Evolutionary conservation across 108 stramenopile species (phyloP), one percentile per base, ranked within the genome.

Genomic region (Nitzschia inconspicua): DNA sequence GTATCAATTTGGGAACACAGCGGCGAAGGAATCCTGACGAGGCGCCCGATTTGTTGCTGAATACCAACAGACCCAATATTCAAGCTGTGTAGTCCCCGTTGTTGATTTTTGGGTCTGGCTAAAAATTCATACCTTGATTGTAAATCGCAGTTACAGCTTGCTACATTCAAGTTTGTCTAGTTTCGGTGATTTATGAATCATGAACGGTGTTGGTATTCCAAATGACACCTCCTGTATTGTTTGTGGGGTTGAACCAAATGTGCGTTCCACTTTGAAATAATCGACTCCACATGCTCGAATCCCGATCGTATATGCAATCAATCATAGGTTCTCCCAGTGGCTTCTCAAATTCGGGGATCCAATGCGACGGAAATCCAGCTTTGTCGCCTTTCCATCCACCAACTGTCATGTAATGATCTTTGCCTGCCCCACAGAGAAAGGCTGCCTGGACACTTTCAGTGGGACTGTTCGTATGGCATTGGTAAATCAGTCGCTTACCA

Each of bases 251-350:
- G 24, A 50, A 50, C 4, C 8, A 14, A 7, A 50, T 28, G 5
- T 10, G 11, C 8, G 48, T 50, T 6, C 48, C 48, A 27, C 24
- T 50, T 10, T 25, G 27, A 50, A 50, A 50, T 3, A 4, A 18
- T 50, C 48, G 9, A 4, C 27, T 50, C 48, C 48, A 50, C n/a
- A 50, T 28, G 11, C 27, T 50, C 5, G 48, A 29, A 10, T 25
- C 48, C 7, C 27, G 48, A 50, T 50, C 25, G 19, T 50, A 50
- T 9, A 50, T 18, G 25, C 27, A 25, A 50, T 50, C 48, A 50
- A 11, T 22, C 48, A 50, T 29, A n/a, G 48, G 48, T 26, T 50
- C 48, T 50, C 48, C 48, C 48, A 50, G n/a, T 26, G 48, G 23
- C 25, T 50, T 50, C 24, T 50, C 48, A 50, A 50, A 50, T 5